Base-by-base conservation (phyloP, 1,284 basidiomycete genomes). In the Stygiomarasmius scandens region DNA sequence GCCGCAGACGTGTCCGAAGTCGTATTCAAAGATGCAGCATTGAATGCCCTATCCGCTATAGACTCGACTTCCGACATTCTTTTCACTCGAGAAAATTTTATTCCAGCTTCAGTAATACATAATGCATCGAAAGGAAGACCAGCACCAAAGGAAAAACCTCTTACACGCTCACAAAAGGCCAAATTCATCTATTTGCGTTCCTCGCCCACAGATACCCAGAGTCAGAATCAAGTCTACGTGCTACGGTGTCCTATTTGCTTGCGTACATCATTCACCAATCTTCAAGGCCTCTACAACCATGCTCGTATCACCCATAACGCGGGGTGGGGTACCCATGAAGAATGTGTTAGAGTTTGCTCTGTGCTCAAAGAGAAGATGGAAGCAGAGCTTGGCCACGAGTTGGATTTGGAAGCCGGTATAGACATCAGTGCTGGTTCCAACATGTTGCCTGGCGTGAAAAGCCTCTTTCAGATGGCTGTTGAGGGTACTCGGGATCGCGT, bases 281-380 rank as follows among this genome's bases (percentile, higher is more conserved):
- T 91, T 1, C 90, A 92, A 68, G 90, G 89, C 2, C 77, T 92
- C 22, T 75, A 90, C 24, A 92, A 91, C 61, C 89, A 92, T 65
- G 87, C 84, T 55, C 84, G 90, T 11, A 74, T 90, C 27, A 77
- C 82, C 2, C 89, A 92, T 66, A 72, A 75, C 19, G 74, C 84
- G 49, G 87, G 88, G 62, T 92, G 84, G 78, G 86, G 84, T 9
- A 87, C 83, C 25, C 89, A 92, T 62, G 89, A 92, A 53, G 85
- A 87, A 55, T 90, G 89, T 63, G 83, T 92, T 10, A 78, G 80
- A 56, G 81, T 80, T 23, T 90, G 87, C 63, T 86, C 87, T 19
- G 73, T 84, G 11, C 52, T 25, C 6, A 41, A 54, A 66, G 70
- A 71, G 1, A 69, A 77, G 6, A 70, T 78, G 48, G 78, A 79